Evolutionary conservation across 1,139 yeast species (phyloP), one percentile per base, ranked within the genome.

Genomic region (Blastobotrys apis): DNA sequence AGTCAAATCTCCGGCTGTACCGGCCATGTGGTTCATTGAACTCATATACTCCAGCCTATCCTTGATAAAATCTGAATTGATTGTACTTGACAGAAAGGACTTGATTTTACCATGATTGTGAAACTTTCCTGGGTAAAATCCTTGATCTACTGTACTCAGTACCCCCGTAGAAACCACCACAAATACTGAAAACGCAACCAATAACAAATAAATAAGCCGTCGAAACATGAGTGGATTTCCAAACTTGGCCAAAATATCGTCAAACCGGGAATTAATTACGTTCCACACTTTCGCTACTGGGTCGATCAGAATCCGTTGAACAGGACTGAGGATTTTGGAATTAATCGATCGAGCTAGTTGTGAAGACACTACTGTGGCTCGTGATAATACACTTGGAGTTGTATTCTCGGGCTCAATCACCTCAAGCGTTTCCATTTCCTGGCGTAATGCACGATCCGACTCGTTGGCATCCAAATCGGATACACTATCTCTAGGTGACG

Each of bases 181-280:
- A 57, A 78, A 80, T 3, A 85, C 68, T 5, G 83, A 58, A 0
- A 69, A 50, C 29, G 87, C 77, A 52, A 87, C 75, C 42, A 81
- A 62, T 3, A 80, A 58, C 16, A 90, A 84, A 56, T 86, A 87
- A 4, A 85, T 62, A 29, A 88, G 69, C 37, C 97, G 71, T 54
- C 84, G 84, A 31, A 88, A 79, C 44, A 92, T 84, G 45, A 90
- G 67, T 1, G 97, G 97, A 60, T 90, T 88, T 8, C 97, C 96
- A 25, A 85, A 55, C 52, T 77, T 75, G 33, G 81, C 72, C 21
- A 90, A 66, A 33, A 72, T 64, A 33, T 67, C 65, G 54, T 88
- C 95, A 45, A 79, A 69, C 37, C 72, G 71, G 37, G 66, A 56
- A 46, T 67, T 67, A 30, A 75, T 49, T 44, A 63, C 71, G 40